Evolutionary conservation across 495 filamentous ascomycete genomes (phyloP), one percentile per base, ranked within the genome.

Genomic region (Aspergillus sclerotiicarbonarius): DNA sequence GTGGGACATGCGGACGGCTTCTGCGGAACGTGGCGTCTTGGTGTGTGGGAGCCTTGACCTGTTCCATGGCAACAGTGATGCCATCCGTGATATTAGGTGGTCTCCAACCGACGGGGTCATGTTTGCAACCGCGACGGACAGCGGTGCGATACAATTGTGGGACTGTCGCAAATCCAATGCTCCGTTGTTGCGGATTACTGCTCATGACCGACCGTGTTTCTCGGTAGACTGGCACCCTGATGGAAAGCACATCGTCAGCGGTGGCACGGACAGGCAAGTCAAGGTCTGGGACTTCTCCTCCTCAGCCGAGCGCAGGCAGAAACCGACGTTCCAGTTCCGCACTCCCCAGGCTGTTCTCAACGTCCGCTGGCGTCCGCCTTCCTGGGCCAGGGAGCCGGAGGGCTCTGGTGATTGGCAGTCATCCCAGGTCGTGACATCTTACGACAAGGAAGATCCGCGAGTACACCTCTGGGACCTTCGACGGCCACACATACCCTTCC

Each of bases 211-310:
- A 43, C 82, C 86, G 0, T 96, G 89, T 64, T 87, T 84, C 56
- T 80, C 90, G 5, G 86, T 98, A 48, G 90, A 96, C 62, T 98
- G 95, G 94, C 94, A 98, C 67, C 91, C 91, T 1, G 93, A 97
- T 70, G 94, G 94, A 30, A 89, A 89, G 57, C 90, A 98, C 69
- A 77, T 96, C 15, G 86, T 89, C 37, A 96, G 90, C 66, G 91
- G 88, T 21, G 88, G 92, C 37, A 79, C 82, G 21, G 94, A 98
- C 68, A 84, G 85, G 58, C 88, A 86, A 51, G 89, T 96, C 62
- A 86, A 92, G 66, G 85, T 98, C 32, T 98, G 95, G 95, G 91
- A 98, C 70, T 82, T 97, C 65, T 88, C 88, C 9, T 79, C 82
- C n/a, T 84, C 83, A 29, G 83, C 85, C 29, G 86, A 90, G 60